Evolutionary conservation across 2,329 filamentous ascomycete genomes (phyloP).

Genomic region (Alternaria hordeiaustralica): DNA sequence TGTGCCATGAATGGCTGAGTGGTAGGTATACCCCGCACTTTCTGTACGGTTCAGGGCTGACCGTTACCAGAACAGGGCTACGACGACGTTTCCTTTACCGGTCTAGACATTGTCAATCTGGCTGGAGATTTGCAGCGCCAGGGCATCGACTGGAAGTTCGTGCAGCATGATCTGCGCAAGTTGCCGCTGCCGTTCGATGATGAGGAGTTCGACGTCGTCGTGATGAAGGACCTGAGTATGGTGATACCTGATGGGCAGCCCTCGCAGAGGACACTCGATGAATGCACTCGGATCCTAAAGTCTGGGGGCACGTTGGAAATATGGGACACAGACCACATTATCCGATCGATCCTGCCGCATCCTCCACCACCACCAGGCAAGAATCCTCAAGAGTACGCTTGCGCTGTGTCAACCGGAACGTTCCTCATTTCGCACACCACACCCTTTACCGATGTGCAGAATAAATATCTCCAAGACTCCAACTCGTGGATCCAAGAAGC

Average conservation of each 20-base stretch:
- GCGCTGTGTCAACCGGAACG: slow-evolving; percentile 73
- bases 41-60: slow-evolving; percentile 1
- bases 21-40: slow-evolving; percentile 38
- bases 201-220: slow-evolving; percentile 84
- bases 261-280: slow-evolving; percentile 67
- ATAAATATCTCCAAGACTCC: slow-evolving; percentile 81
- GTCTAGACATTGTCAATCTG: slow-evolving; percentile 79
- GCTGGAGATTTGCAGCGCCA: slow-evolving; percentile 69
- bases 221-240: slow-evolving; percentile 83
- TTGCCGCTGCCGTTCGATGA: slow-evolving; percentile 78
- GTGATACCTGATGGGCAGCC: slow-evolving; percentile 64
- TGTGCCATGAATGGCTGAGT: slow-evolving; percentile 81
- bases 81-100: slow-evolving; percentile 76
- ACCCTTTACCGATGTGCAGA: slow-evolving; percentile 79
- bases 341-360: slow-evolving; percentile 83
- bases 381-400: slow-evolving; percentile 67
- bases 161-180: slow-evolving; percentile 83
- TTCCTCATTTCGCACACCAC: slow-evolving; percentile 85
- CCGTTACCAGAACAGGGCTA: slow-evolving; percentile 60
- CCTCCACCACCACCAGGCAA: slow-evolving; percentile 65
- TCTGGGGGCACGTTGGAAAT: slow-evolving; percentile 83
- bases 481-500: slow-evolving; percentile 82
- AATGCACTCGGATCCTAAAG: slow-evolving; percentile 77
- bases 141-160: slow-evolving; percentile 86
- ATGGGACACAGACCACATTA: slow-evolving; percentile 86